Evolutionary conservation across 208 protist genomes (phyloP).

Genomic region (Leptomonas seymouri): DNA sequence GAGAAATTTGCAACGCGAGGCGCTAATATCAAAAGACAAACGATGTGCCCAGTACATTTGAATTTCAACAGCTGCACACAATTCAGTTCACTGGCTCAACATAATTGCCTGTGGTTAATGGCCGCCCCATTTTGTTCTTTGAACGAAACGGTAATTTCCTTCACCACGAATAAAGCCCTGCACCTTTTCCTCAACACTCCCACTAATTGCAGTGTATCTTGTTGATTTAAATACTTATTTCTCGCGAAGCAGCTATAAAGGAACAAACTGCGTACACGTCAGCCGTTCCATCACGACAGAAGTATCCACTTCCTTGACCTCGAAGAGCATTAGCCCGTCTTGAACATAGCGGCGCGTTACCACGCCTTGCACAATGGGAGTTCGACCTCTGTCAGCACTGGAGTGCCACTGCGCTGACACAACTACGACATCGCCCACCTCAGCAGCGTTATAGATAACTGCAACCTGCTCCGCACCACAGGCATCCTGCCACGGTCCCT

Average conservation of each 20-base stretch:
- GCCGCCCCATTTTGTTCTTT: too few relatives aligned
- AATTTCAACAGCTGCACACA: too few relatives aligned
- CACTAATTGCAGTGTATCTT: neutral
- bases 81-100: neutral
- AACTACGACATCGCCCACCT: constrained; percentile 53
- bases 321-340: constrained; percentile 42
- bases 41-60: neutral
- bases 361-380: constrained; percentile 39
- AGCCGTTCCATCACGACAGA: constrained; percentile 36
- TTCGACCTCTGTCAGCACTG: neutral
- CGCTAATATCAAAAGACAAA: neutral
- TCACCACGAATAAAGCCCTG: too few relatives aligned
- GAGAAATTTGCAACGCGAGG: neutral
- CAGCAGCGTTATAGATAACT: constrained; percentile 42
- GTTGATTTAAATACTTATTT: neutral
- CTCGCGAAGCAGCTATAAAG: constrained; percentile 35
- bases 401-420: constrained; percentile 22
- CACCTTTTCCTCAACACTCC: too few relatives aligned
- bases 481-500: constrained; percentile 18
- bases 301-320: constrained; percentile 43
- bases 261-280: constrained; percentile 50
- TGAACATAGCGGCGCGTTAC: constrained; percentile 32
- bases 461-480: constrained; percentile 32
- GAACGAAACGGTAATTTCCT: too few relatives aligned
- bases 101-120: neutral